Evolutionary conservation across 495 filamentous ascomycete species (phyloP).

Genomic region (Alectoria sarmentosa): DNA sequence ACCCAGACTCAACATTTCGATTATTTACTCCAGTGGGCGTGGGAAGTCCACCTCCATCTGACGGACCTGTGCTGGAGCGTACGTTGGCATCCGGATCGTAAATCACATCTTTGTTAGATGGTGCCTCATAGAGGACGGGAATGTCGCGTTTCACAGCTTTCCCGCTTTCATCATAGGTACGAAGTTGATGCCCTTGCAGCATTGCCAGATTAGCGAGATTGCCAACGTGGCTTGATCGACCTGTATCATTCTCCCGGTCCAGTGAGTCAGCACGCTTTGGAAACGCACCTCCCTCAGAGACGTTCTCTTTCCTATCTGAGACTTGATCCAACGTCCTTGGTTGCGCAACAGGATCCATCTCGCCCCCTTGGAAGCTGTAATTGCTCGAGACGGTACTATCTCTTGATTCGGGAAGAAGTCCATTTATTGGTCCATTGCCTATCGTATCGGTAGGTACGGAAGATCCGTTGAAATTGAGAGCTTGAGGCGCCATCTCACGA

Average conservation of each 20-base stretch:
- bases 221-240: slow-evolving; percentile 16
- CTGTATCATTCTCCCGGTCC: slow-evolving; percentile 6
- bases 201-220: slow-evolving; percentile 29
- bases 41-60: slow-evolving; percentile 9
- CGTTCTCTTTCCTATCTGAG: background rate
- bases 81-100: slow-evolving; percentile 15
- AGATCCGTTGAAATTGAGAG: slow-evolving; percentile 7
- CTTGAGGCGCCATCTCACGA: slow-evolving; percentile 14
- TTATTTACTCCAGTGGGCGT: background rate
- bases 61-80: slow-evolving; percentile 10
- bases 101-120: slow-evolving; percentile 17
- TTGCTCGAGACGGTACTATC: slow-evolving; percentile 15
- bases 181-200: slow-evolving; percentile 28
- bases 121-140: slow-evolving; percentile 17
- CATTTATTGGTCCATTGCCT: slow-evolving; percentile 1
- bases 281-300: slow-evolving; percentile 4
- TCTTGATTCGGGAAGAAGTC: slow-evolving; percentile 15
- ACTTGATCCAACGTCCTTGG: background rate
- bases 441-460: background rate
- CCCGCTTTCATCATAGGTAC: slow-evolving; percentile 21
- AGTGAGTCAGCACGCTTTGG: slow-evolving; percentile 10
- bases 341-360: slow-evolving; percentile 2
- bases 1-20: background rate
- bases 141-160: slow-evolving; percentile 21
- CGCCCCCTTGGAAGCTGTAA: slow-evolving; percentile 10